Conservation (phyloP, 78 protist species). For the Planoprotostelium fungivorum region DNA sequence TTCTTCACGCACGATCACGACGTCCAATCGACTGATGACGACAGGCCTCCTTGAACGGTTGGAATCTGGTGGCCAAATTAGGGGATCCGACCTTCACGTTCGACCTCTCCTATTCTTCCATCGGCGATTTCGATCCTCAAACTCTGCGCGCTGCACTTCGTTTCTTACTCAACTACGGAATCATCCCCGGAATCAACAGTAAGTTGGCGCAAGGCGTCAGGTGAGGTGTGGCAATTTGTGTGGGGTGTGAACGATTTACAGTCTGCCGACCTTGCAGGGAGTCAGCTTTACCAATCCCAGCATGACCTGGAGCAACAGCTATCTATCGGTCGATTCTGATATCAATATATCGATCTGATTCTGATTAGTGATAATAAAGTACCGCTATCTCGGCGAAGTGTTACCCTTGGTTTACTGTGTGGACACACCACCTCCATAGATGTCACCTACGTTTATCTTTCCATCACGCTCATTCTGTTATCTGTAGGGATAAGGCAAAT, state of each 20-base stretch:
- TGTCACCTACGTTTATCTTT: no score
- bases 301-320: no score
- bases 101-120: neutral
- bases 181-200: neutral
- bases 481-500: no score
- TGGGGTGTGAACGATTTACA: neutral
- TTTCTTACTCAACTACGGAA: neutral
- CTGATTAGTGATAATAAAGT: no score
- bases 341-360: no score
- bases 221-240: neutral
- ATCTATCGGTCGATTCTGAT: no score
- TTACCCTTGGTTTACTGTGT: no score
- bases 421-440: no score
- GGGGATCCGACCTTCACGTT: neutral
- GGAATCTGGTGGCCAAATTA: neutral
- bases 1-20: no score
- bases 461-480: no score
- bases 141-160: neutral
- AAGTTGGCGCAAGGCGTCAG: neutral
- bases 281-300: neutral
- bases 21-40: no score
- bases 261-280: neutral
- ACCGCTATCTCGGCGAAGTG: no score
- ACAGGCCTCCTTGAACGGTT: neutral
- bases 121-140: neutral